Evolutionary conservation across 2,329 filamentous ascomycete species (phyloP).

Genomic region (Trichoderma sp.): DNA sequence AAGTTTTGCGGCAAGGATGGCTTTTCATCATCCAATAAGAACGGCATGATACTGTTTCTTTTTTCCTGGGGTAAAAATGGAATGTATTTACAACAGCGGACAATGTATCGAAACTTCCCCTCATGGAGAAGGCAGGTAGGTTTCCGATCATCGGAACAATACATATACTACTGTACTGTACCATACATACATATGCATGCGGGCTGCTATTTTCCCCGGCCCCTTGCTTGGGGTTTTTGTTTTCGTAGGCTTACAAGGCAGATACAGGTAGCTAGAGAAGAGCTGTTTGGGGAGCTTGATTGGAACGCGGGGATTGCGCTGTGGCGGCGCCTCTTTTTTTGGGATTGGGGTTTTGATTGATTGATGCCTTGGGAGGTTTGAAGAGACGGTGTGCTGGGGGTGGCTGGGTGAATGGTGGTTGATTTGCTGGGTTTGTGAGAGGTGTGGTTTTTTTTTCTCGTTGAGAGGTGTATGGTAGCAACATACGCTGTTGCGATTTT

Average conservation of each 20-base stretch:
- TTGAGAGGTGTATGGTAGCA: neutral
- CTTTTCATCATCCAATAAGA: neutral
- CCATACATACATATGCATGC: neutral
- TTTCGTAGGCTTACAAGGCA: constrained; percentile 5
- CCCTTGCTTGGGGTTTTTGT: neutral
- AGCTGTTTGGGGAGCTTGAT: neutral
- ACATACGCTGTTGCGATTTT: neutral
- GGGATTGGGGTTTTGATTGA: neutral
- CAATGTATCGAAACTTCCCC: neutral
- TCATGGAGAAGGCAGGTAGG: neutral
- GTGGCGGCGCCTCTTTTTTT: constrained; percentile 12
- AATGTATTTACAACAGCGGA: neutral
- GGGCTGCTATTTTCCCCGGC: neutral
- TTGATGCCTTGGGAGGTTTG: neutral
- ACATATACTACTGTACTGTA: neutral
- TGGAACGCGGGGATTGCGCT: neutral
- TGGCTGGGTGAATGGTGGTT: neutral
- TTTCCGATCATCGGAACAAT: constrained; percentile 4
- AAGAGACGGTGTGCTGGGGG: neutral
- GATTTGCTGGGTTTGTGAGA: neutral
- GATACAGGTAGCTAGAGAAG: neutral
- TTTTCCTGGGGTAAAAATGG: neutral
- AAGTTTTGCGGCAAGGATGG: neutral
- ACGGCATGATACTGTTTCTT: neutral
- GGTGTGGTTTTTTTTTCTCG: neutral